phyloP scores from a whole-genome alignment of 176 grass and related monocot species.

The Eleusine coracana region DNA sequence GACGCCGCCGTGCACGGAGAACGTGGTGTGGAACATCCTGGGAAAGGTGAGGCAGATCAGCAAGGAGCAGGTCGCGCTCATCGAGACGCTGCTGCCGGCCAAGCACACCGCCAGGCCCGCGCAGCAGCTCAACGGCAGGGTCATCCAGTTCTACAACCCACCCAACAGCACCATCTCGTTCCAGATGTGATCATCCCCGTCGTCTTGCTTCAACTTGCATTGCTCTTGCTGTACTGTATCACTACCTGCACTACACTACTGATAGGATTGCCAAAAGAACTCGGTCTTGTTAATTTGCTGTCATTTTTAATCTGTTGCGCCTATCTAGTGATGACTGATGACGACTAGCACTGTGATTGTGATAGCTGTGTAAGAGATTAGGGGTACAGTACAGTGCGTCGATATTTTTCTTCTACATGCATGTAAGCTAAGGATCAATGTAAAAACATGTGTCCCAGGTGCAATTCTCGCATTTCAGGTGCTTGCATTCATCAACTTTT shows the following conservation, averaged over 20 bases:
- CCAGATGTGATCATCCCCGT: background rate
- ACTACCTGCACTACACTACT: background rate
- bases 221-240: background rate
- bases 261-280: background rate
- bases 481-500: background rate
- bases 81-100: constrained; percentile 18
- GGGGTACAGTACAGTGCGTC: background rate
- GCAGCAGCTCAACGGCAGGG: constrained; percentile 65
- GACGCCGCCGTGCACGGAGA: constrained; percentile 81
- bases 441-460: background rate
- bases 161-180: constrained; percentile 34
- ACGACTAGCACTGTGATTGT: background rate
- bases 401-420: background rate
- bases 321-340: background rate
- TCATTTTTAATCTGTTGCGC: background rate
- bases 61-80: constrained; percentile 50
- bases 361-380: background rate
- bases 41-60: constrained; percentile 67
- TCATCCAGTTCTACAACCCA: constrained; percentile 56
- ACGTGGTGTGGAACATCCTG: constrained; percentile 68
- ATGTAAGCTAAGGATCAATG: background rate
- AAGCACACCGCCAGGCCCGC: constrained; percentile 30
- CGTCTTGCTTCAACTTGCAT: background rate
- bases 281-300: background rate
- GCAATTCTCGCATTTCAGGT: background rate